phyloP scores from a whole-genome alignment of 2,329 filamentous ascomycete species.

The Trichoderma gracile region DNA sequence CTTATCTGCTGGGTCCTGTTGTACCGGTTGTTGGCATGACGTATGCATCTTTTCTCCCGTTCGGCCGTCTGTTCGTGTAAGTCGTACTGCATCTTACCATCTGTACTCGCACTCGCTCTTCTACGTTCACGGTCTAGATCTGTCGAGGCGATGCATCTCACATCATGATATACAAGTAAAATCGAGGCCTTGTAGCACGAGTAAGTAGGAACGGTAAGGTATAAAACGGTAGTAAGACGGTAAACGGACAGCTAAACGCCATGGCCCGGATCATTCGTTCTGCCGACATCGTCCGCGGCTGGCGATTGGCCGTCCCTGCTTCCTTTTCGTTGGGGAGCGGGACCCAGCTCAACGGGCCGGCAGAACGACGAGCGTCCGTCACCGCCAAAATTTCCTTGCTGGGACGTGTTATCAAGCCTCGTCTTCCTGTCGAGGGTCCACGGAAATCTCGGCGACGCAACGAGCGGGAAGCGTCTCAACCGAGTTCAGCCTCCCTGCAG shows the following conservation, averaged over 20 bases:
- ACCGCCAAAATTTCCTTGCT: constrained; percentile 21
- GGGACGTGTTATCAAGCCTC: constrained; percentile 15
- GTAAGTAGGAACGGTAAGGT: no score
- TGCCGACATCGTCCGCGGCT: neutral
- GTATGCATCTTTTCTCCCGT: neutral
- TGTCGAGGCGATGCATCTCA: neutral
- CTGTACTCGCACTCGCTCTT: neutral
- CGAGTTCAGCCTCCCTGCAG: constrained; percentile 10
- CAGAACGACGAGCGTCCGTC: constrained; percentile 17
- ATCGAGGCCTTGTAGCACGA: no score
- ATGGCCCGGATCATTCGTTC: constrained; percentile 23
- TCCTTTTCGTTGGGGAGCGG: constrained; percentile 12
- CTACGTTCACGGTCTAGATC: neutral
- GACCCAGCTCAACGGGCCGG: constrained; percentile 15
- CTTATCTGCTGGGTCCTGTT: neutral
- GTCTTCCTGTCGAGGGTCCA: neutral
- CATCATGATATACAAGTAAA: no score
- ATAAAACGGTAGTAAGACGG: neutral
- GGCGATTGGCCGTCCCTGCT: neutral
- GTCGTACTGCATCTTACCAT: neutral
- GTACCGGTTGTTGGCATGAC: constrained; percentile 21
- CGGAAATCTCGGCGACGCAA: neutral
- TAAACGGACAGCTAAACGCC: neutral
- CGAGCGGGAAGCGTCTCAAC: neutral
- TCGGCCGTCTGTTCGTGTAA: neutral